These are phyloP conservation scores for Chenopodium quinoa DNA, from an alignment of 148 eudicot genomes.

Conservation along the genomic window DNA sequence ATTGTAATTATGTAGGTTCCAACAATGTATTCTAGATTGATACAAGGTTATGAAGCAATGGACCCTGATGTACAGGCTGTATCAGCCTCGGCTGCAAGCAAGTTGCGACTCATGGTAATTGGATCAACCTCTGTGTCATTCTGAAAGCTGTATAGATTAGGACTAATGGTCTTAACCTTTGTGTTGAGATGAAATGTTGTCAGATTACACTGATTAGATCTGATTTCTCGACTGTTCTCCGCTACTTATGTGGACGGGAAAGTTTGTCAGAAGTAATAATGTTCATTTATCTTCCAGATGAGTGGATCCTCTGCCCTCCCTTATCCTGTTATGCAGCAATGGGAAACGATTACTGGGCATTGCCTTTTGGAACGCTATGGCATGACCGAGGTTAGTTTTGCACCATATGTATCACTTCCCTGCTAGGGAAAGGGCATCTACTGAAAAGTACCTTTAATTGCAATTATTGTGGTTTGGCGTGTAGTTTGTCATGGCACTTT, in stretches of 20 bases:
- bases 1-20: slow-evolving; percentile 61
- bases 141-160: not conserved
- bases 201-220: not conserved
- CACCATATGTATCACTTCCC: not conserved
- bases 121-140: slow-evolving; percentile 6
- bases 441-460: slow-evolving; percentile 6
- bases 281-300: slow-evolving; percentile 55
- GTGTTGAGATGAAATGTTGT: not conserved
- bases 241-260: not conserved
- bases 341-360: slow-evolving; percentile 92
- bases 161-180: not conserved
- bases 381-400: slow-evolving; percentile 81
- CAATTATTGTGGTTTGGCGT: slow-evolving; percentile 19
- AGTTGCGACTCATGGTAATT: slow-evolving; percentile 89
- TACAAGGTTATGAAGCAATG: slow-evolving; percentile 99
- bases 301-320: slow-evolving; percentile 99
- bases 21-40: slow-evolving; percentile 90
- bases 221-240: not conserved
- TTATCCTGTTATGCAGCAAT: slow-evolving; percentile 91
- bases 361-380: slow-evolving; percentile 93
- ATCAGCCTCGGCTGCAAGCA: slow-evolving; percentile 81
- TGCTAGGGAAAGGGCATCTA: not conserved
- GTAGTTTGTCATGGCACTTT: slow-evolving; percentile 94
- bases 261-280: not conserved
- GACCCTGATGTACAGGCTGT: slow-evolving; percentile 57